A percentile compares a stretch with the other conserved stretches of the same genome.
These are phyloP conservation scores for Bisporella sp. DNA, from an alignment of 2,329 filamentous ascomycete genomes.

Conservation along the genomic window DNA sequence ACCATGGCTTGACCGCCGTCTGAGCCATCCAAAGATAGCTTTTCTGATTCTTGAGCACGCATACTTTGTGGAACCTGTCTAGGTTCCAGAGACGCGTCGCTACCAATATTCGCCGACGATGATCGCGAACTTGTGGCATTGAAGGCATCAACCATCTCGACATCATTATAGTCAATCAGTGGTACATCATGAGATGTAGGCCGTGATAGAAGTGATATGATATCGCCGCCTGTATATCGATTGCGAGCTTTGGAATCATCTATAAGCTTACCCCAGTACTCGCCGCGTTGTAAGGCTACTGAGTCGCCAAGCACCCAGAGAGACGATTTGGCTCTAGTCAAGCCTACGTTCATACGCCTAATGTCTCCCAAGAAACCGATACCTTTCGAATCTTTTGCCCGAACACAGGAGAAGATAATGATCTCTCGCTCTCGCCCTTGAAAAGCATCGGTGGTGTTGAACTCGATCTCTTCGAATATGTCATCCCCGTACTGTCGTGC, in stretches of 20 bases:
- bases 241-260: slow-evolving; percentile 70
- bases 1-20: too few species aligned
- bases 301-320: slow-evolving; percentile 96
- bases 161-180: slow-evolving; percentile 9
- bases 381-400: slow-evolving; percentile 84
- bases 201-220: slow-evolving; percentile 45
- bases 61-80: too few species aligned
- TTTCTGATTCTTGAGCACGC: too few species aligned
- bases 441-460: slow-evolving; percentile 98
- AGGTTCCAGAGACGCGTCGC: neutral
- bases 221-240: slow-evolving; percentile 66
- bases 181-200: slow-evolving; percentile 27
- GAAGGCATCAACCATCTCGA: slow-evolving; percentile 9
- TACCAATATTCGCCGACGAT: slow-evolving; percentile 2
- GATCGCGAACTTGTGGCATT: slow-evolving; percentile 3
- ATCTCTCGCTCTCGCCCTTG: slow-evolving; percentile 95
- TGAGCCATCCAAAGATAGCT: too few species aligned
- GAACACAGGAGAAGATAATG: slow-evolving; percentile 98
- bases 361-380: slow-evolving; percentile 99
- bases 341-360: slow-evolving; percentile 96
- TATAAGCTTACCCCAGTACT: slow-evolving; percentile 86
- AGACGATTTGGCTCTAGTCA: slow-evolving; percentile 93
- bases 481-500: slow-evolving; percentile 61
- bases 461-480: slow-evolving; percentile 78
- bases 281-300: slow-evolving; percentile 73